Conservation (phyloP, 345 rosid species). For the Psidium guajava region DNA sequence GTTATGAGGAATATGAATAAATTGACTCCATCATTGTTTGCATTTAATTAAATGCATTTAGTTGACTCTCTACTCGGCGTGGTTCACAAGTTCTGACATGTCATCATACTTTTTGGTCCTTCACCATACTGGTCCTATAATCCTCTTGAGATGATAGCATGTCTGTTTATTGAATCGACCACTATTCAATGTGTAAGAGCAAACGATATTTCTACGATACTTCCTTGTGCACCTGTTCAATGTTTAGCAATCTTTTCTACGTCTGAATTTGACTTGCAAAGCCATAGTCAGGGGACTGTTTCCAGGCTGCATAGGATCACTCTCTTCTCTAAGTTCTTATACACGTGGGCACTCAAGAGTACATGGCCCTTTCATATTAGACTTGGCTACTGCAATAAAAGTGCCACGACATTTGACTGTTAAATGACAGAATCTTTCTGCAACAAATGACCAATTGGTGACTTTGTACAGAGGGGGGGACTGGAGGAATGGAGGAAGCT, state of each 20-base stretch:
- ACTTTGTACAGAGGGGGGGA: conserved; percentile 61
- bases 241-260: background rate
- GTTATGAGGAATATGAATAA: background rate
- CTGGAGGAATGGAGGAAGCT: conserved; percentile 81
- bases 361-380: background rate
- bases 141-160: background rate
- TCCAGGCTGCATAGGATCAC: background rate
- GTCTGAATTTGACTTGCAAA: background rate
- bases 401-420: background rate
- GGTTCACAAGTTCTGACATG: background rate
- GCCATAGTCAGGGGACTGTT: background rate
- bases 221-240: background rate
- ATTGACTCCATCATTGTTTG: background rate
- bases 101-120: background rate
- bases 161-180: background rate
- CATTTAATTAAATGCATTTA: background rate
- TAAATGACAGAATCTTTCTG: background rate
- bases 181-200: background rate
- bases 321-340: background rate
- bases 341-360: background rate
- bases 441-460: background rate
- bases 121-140: background rate
- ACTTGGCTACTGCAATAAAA: background rate
- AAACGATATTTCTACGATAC: background rate
- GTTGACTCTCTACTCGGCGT: background rate